Conservation (phyloP, 345 rosid species). For the Murraya koenigii region DNA sequence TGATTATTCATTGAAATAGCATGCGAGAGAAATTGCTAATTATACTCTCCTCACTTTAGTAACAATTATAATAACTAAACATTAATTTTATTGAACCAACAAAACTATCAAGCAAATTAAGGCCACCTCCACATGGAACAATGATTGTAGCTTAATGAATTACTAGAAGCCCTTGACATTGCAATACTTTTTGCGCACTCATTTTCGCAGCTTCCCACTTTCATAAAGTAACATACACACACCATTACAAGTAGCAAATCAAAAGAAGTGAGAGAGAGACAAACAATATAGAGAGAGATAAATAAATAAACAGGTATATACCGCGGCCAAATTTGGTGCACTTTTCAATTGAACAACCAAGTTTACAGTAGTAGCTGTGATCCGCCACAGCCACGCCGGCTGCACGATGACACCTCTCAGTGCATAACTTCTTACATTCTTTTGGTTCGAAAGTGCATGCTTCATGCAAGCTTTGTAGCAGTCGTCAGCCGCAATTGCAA, state of each 20-base stretch:
- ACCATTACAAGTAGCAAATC: background rate
- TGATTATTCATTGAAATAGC: background rate
- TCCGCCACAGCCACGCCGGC: background rate
- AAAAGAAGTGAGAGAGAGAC: background rate
- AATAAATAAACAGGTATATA: background rate
- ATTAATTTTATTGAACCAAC: background rate
- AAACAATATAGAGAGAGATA: background rate
- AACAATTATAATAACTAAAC: background rate
- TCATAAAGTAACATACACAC: background rate
- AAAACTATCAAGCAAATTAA: too few relatives aligned
- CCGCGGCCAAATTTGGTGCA: background rate
- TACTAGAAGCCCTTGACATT: background rate
- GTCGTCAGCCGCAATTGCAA: background rate
- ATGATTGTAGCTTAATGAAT: background rate
- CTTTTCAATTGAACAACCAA: background rate
- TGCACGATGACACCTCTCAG: background rate
- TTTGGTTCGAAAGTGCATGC: background rate
- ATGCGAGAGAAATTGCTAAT: background rate
- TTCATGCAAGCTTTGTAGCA: background rate
- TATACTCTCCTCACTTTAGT: background rate
- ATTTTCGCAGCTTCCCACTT: background rate
- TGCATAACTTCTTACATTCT: background rate
- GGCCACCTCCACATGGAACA: background rate
- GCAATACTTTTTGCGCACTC: background rate
- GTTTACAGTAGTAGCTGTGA: background rate